A percentile compares a stretch with the other conserved stretches of the same genome.
Evolutionary conservation across 495 filamentous ascomycete species (phyloP).

Genomic region (Aspergillus sparsus): DNA sequence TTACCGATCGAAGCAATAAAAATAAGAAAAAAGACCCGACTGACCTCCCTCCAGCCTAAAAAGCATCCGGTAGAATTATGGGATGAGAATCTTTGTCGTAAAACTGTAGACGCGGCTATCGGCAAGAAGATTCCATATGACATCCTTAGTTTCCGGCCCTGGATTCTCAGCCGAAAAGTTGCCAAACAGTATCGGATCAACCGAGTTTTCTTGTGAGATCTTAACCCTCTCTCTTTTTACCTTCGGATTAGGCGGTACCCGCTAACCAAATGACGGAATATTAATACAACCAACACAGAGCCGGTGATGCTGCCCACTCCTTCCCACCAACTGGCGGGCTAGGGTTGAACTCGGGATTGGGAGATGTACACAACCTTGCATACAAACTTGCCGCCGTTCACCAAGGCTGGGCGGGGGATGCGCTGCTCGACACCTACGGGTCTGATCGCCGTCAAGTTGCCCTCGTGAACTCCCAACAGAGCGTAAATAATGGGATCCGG

Average conservation of each 20-base stretch:
- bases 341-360: slow-evolving; percentile 38
- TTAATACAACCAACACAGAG: slow-evolving; percentile 25
- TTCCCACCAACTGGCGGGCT: slow-evolving; percentile 39
- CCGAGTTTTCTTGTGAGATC: slow-evolving; percentile 41
- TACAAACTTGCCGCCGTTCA: slow-evolving; percentile 38
- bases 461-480: slow-evolving; percentile 35
- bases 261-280: not conserved
- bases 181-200: slow-evolving; percentile 34
- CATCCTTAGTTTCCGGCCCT: slow-evolving; percentile 40
- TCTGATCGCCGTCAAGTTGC: slow-evolving; percentile 37
- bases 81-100: slow-evolving; percentile 36
- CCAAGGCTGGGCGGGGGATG: slow-evolving; percentile 25
- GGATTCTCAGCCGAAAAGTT: slow-evolving; percentile 43
- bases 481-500: slow-evolving; percentile 39
- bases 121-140: slow-evolving; percentile 37
- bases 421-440: slow-evolving; percentile 30
- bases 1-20: not conserved
- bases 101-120: slow-evolving; percentile 36
- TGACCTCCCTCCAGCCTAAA: slow-evolving; percentile 15
- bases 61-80: slow-evolving; percentile 40
- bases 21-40: not conserved
- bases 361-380: slow-evolving; percentile 37
- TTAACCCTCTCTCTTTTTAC: not conserved
- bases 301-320: slow-evolving; percentile 54
- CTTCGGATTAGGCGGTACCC: not conserved